Percentiles rank a stretch among this genome's conserved stretches.
Evolutionary conservation across 495 filamentous ascomycete species (phyloP).

Genomic region (Letharia columbiana): DNA sequence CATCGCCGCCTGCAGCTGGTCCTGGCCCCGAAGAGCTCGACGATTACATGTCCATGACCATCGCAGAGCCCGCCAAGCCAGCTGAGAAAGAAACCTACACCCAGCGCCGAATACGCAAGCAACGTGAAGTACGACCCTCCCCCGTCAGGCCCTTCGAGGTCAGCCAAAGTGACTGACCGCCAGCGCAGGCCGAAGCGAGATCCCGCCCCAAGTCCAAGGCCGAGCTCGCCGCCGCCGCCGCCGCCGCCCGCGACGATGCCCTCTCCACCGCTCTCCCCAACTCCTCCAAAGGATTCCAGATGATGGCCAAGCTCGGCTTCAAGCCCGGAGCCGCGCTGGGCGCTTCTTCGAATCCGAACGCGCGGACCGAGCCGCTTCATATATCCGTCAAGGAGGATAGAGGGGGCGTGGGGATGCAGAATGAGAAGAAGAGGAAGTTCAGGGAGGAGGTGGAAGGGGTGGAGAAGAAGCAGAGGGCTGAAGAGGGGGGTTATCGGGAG

Average conservation of each 20-base stretch:
- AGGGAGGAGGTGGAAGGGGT: constrained; percentile 50
- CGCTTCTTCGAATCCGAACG: constrained; percentile 22
- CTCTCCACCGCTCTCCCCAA: constrained; percentile 60
- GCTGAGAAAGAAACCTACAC: constrained; percentile 46
- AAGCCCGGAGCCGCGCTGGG: constrained; percentile 63
- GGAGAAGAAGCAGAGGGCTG: constrained; percentile 53
- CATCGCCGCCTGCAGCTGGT: neutral
- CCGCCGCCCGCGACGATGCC: constrained; percentile 61
- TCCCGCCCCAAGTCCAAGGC: constrained; percentile 67
- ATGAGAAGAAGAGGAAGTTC: constrained; percentile 73
- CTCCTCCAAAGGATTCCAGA: constrained; percentile 70
- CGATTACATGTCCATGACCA: constrained; percentile 59
- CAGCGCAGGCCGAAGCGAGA: constrained; percentile 41
- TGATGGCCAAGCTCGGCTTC: constrained; percentile 98
- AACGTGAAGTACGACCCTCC: constrained; percentile 36
- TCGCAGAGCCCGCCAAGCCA: constrained; percentile 42
- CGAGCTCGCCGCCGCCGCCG: constrained; percentile 64
- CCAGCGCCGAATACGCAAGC: constrained; percentile 45
- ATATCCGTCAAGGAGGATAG: constrained; percentile 68
- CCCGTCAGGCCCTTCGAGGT: neutral
- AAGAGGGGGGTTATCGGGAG: constrained; percentile 69
- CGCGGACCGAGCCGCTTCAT: constrained; percentile 55
- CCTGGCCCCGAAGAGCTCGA: constrained; percentile 39
- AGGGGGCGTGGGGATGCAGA: constrained; percentile 79
- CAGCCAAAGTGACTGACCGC: constrained; percentile 2